Evolutionary conservation across 495 filamentous ascomycete species (phyloP), one percentile per base, ranked within the genome.

Genomic region (Parathielavia appendiculata): DNA sequence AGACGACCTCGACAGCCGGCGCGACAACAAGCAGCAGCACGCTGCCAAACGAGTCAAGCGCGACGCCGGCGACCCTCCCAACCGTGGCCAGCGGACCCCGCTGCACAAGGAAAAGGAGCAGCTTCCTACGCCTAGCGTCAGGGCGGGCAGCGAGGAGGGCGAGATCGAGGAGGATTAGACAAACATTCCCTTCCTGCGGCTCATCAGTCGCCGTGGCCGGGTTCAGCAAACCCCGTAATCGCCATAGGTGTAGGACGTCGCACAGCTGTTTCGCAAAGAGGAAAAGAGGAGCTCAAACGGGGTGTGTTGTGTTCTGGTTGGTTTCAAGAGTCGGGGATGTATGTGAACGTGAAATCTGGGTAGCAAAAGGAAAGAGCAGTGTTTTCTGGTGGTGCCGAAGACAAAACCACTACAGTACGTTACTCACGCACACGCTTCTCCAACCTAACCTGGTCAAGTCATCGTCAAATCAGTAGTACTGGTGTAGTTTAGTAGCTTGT

Each of bases 131-230:
- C 81, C 81, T 2, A 72, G 69, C 46, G 81, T 89, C 20, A 84
- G 87, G 66, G 88, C 86, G 40, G 93, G 95, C 36, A 97, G 93
- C 64, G 93, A 98, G 73, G 93, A 98, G 73, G 93, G 93, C 26
- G 93, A 98, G 76, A 96, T 98, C 63, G 93, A 96, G 68, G 93
- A 97, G 75, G 91, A 95, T 61, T 90, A 79, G 68, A 30, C 26
- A 2, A 30, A 2, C 26, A 2, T 30, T 30, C 26, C 26, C 26
- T 30, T 6, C 26, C 26, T n/a, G n/a, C n/a, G 26, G 26, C 6
- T 2, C 35, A 14, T 26, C 35, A 16, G 23, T 46, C 46, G 12
- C 20, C n/a, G 32, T 19, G 12, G 26, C 26, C 30, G 13, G 26
- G 26, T 30, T n/a, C 26, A 30, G 26, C 26, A 30, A 30, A 30